phyloP scores from a whole-genome alignment of 2,329 filamentous ascomycete genomes.

The Emergomyces africanus region DNA sequence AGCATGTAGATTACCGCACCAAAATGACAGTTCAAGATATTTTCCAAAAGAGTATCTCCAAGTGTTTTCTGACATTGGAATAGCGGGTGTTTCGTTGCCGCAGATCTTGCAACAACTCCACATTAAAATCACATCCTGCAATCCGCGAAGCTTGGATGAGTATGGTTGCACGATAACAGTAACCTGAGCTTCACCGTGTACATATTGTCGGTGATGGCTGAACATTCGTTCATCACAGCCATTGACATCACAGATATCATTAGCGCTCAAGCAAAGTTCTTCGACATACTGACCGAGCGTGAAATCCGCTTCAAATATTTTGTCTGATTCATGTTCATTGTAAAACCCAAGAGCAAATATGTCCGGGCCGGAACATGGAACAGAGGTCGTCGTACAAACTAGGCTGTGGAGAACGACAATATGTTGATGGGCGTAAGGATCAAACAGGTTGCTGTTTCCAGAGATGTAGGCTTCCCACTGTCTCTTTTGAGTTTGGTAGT shows the following conservation, averaged over 20 bases:
- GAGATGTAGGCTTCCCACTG: conserved; percentile 96
- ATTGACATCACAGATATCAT: conserved; percentile 66
- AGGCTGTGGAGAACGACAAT: conserved; percentile 90
- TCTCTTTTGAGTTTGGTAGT: conserved; percentile 84
- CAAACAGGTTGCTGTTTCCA: conserved; percentile 77
- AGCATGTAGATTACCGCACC: conserved; percentile 71
- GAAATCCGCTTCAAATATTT: conserved; percentile 67
- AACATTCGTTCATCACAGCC: conserved; percentile 80
- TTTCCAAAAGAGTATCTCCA: conserved; percentile 99
- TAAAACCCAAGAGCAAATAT: conserved; percentile 89
- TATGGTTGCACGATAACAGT: conserved; percentile 78
- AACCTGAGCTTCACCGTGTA: conserved; percentile 88
- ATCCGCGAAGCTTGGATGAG: conserved; percentile 49
- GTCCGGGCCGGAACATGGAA: conserved; percentile 83
- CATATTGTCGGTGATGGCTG: conserved; percentile 91
- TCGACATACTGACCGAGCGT: conserved; percentile 93
- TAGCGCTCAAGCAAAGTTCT: conserved; percentile 65
- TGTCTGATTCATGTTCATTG: conserved; percentile 65
- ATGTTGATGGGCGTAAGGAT: conserved; percentile 91
- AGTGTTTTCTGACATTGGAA: conserved; percentile 82
- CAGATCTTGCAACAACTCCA: conserved; percentile 96
- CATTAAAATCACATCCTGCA: conserved; percentile 75
- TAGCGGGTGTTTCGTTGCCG: conserved; percentile 75
- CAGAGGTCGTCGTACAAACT: conserved; percentile 85
- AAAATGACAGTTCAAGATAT: conserved; percentile 94